phyloP scores from a whole-genome alignment of 176 grass and related monocot species.

The Oryza glaberrima region DNA sequence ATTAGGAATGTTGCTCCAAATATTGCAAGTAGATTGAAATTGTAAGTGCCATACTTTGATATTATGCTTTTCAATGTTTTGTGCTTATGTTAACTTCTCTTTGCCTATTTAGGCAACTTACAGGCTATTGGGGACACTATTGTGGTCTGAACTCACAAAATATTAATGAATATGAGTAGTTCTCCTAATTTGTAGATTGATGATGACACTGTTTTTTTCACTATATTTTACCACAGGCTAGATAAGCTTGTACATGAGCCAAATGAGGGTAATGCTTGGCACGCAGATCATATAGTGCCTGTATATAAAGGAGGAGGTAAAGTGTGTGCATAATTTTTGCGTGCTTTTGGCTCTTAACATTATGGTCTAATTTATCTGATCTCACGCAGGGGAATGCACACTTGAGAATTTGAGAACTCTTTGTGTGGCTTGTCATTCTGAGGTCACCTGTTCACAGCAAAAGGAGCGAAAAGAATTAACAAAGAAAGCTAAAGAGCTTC shows the following conservation, averaged over 20 bases:
- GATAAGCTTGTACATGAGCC: conserved; percentile 76
- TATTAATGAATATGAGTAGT: not conserved
- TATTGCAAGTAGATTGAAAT: conserved; percentile 73
- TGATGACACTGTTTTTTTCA: not conserved
- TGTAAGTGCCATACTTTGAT: conserved; percentile 59
- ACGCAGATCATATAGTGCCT: conserved; percentile 88
- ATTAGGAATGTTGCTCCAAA: conserved; percentile 83
- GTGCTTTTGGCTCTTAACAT: conserved; percentile 12
- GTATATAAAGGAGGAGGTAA: conserved; percentile 95
- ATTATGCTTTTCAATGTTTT: conserved; percentile 23
- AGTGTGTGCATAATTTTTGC: conserved; percentile 22
- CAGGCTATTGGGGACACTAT: not conserved
- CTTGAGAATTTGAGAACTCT: conserved; percentile 98
- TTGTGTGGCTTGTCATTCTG: conserved; percentile 88
- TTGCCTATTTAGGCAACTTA: conserved; percentile 9
- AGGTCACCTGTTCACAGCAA: conserved; percentile 63
- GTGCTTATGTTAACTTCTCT: not conserved
- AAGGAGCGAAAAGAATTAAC: conserved; percentile 56
- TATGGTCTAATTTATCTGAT: conserved; percentile 43
- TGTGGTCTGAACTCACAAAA: conserved; percentile 16
- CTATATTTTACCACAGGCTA: conserved; percentile 46
- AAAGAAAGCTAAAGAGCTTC: conserved; percentile 69
- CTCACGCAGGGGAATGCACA: conserved; percentile 74
- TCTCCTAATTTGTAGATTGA: conserved; percentile 35
- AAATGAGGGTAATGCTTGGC: conserved; percentile 84